A percentile compares a stretch with the other conserved stretches of the same genome.
These are phyloP conservation scores for Forsythia viridissima DNA, from an alignment of 257 asterid species.

Conservation along the genomic window DNA sequence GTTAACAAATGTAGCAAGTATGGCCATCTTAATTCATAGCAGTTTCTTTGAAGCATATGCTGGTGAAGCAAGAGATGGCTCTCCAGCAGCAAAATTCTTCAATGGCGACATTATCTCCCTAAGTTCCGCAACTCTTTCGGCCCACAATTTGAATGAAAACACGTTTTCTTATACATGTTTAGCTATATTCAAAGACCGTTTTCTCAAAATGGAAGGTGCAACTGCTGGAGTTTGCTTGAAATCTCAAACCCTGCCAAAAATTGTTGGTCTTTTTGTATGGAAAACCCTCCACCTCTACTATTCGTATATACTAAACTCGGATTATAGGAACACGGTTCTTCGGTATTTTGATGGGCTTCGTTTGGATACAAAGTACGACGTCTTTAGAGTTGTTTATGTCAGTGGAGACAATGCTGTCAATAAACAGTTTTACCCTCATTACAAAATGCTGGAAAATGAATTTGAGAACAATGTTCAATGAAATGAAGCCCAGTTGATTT, in stretches of 20 bases:
- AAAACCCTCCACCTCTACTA: slow-evolving; percentile 62
- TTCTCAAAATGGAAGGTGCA: slow-evolving; percentile 54
- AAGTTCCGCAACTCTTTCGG: slow-evolving; percentile 36
- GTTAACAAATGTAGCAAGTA: slow-evolving; percentile 41
- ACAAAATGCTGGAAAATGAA: slow-evolving; percentile 25
- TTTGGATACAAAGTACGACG: slow-evolving; percentile 56
- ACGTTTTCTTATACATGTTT: slow-evolving; percentile 33
- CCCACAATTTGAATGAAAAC: not conserved
- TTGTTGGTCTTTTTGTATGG: slow-evolving; percentile 51
- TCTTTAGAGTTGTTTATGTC: slow-evolving; percentile 54
- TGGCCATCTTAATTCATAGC: slow-evolving; percentile 52
- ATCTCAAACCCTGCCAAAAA: slow-evolving; percentile 29
- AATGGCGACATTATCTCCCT: slow-evolving; percentile 53
- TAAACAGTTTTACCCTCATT: slow-evolving; percentile 20
- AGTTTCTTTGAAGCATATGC: slow-evolving; percentile 62
- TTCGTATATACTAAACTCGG: slow-evolving; percentile 40
- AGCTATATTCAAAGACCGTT: slow-evolving; percentile 53
- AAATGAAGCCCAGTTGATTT: not conserved
- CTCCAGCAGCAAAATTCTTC: slow-evolving; percentile 59
- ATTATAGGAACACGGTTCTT: slow-evolving; percentile 37
- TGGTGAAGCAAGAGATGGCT: slow-evolving; percentile 59
- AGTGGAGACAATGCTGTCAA: slow-evolving; percentile 33
- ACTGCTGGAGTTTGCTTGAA: slow-evolving; percentile 53
- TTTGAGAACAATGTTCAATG: slow-evolving; percentile 16
- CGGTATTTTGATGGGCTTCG: slow-evolving; percentile 49